Conservation (phyloP, 2,329 filamentous ascomycete genomes). For the Berkeleyomyces basicola region DNA sequence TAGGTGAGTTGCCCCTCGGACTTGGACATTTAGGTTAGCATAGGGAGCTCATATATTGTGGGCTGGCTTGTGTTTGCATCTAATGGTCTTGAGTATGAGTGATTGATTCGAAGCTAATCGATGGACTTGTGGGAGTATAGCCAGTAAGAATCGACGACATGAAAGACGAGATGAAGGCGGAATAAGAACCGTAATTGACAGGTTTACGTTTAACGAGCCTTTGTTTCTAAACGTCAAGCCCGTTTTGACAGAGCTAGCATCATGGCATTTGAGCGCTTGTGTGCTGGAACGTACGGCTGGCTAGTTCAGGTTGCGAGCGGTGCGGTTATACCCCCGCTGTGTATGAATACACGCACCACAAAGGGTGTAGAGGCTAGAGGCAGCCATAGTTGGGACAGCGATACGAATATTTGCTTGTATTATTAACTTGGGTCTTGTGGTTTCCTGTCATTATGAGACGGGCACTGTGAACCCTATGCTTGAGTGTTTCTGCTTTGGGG, state of each 20-base stretch:
- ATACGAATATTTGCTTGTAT: not conserved
- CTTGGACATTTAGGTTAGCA: not conserved
- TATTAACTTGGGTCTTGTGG: not conserved
- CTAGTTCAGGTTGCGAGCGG: not conserved
- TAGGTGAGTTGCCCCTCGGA: constrained; percentile 30
- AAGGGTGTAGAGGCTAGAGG: not conserved
- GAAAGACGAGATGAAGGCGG: not conserved
- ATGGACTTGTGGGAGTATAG: not conserved
- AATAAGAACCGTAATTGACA: not conserved
- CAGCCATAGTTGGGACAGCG: not conserved
- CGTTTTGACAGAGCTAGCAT: not conserved
- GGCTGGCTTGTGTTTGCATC: not conserved
- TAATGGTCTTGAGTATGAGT: not conserved
- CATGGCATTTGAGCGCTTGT: not conserved
- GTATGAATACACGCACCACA: not conserved
- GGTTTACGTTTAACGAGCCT: not conserved
- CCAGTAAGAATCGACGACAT: not conserved
- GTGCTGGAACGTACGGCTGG: not conserved
- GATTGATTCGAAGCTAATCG: not conserved
- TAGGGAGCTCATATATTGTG: not conserved
- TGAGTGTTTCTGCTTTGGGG: not conserved
- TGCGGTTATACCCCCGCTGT: not conserved
- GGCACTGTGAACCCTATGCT: not conserved
- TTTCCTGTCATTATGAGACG: not conserved
- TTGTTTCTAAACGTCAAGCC: not conserved